These are phyloP conservation scores for Hysterangium stoloniferum DNA, from an alignment of 768 basidiomycete species.

Conservation along the genomic window DNA sequence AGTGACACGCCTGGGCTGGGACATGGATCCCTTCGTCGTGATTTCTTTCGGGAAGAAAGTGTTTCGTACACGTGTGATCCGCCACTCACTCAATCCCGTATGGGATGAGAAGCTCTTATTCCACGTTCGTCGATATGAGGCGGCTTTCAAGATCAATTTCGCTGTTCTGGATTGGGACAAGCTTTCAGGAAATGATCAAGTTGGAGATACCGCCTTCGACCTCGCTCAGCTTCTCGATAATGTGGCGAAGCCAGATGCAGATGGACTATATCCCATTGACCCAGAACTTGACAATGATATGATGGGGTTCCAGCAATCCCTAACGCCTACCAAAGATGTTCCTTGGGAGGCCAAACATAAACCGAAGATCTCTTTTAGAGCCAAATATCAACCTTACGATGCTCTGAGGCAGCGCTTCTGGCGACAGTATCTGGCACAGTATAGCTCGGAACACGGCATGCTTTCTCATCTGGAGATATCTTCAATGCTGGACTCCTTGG, in stretches of 20 bases:
- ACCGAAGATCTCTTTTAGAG: constrained; percentile 69
- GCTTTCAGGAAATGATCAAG: constrained; percentile 77
- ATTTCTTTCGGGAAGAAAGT: constrained; percentile 96
- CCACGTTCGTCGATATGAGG: constrained; percentile 87
- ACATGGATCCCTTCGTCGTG: constrained; percentile 97
- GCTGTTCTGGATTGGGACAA: constrained; percentile 97
- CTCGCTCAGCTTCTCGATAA: constrained; percentile 60
- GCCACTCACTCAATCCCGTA: constrained; percentile 75
- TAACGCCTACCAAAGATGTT: constrained; percentile 53
- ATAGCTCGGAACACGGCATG: constrained; percentile 69
- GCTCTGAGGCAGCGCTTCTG: constrained; percentile 87
- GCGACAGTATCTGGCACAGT: constrained; percentile 81
- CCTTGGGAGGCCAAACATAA: constrained; percentile 67
- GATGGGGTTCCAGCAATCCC: constrained; percentile 61
- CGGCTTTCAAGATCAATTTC: constrained; percentile 67
- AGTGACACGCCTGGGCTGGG: constrained; percentile 86
- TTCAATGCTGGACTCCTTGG: constrained; percentile 94
- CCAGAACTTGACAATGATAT: constrained; percentile 54
- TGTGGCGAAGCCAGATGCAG: constrained; percentile 52
- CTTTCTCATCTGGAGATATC: constrained; percentile 83
- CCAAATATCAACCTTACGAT: constrained; percentile 93
- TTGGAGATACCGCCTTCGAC: constrained; percentile 72
- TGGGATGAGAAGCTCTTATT: constrained; percentile 97
- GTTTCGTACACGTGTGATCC: constrained; percentile 84
- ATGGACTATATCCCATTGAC: constrained; percentile 46